phyloP scores from a whole-genome alignment of 208 protist genomes.

The Leishmania turanica region DNA sequence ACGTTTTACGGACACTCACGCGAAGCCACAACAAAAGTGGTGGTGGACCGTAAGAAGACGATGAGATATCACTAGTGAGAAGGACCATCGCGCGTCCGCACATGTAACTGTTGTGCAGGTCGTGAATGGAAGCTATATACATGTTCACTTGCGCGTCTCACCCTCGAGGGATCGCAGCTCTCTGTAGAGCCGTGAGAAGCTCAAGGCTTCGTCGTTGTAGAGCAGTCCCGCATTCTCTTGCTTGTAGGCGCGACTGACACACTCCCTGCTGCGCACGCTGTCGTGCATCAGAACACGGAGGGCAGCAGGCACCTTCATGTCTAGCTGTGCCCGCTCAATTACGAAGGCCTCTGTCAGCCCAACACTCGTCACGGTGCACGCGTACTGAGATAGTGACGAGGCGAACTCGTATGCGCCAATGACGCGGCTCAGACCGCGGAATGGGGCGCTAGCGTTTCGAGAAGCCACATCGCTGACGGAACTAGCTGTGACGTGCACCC shows the following conservation, averaged over 20 bases:
- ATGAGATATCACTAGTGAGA: background rate
- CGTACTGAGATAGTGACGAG: conserved; percentile 60
- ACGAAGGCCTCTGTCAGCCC: conserved; percentile 78
- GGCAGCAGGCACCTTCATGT: conserved; percentile 50
- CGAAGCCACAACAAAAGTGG: background rate
- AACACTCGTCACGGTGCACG: conserved; percentile 73
- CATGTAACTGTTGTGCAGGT: background rate
- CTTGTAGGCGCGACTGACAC: conserved; percentile 57
- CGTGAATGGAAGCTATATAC: background rate
- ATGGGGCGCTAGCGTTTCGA: background rate
- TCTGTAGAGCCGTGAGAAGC: conserved; percentile 63
- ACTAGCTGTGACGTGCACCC: conserved; percentile 12
- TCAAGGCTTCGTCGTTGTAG: conserved; percentile 33
- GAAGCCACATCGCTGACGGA: conserved; percentile 3
- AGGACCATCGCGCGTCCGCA: background rate
- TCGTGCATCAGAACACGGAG: conserved; percentile 50
- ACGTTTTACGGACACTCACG: background rate
- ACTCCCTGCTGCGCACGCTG: conserved; percentile 46
- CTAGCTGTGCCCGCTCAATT: conserved; percentile 53
- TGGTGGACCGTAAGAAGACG: background rate
- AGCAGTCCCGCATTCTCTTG: conserved; percentile 49
- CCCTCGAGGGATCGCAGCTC: conserved; percentile 20
- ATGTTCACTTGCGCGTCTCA: conserved; percentile 22
- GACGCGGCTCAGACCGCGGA: conserved; percentile 41
- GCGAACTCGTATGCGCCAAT: conserved; percentile 85